A percentile compares a stretch with the other conserved stretches of the same genome.
These are phyloP conservation scores for Russula sp. DNA, from an alignment of 768 basidiomycete genomes.

Conservation along the genomic window DNA sequence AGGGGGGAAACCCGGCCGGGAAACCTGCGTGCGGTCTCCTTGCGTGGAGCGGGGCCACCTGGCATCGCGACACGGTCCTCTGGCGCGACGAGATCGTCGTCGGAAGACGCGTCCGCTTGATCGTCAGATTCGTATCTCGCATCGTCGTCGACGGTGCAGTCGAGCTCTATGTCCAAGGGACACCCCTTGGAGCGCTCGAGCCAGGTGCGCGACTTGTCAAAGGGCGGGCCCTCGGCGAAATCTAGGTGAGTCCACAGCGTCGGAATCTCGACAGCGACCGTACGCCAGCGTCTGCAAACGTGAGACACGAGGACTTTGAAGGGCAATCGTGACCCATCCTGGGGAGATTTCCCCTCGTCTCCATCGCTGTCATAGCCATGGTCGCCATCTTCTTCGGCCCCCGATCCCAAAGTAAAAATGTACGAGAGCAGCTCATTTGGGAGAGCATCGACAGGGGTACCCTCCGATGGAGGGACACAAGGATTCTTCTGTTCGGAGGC, in stretches of 20 bases:
- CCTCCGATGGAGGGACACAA: constrained; percentile 1
- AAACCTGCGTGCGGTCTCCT: neutral
- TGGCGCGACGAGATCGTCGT: constrained; percentile 7
- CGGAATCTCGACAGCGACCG: constrained; percentile 45
- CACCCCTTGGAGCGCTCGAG: constrained; percentile 50
- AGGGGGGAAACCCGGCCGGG: constrained; percentile 13
- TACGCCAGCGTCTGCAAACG: constrained; percentile 57
- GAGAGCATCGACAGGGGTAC: constrained; percentile 37
- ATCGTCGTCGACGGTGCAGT: constrained; percentile 25
- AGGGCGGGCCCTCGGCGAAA: constrained; percentile 37
- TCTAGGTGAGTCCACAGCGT: constrained; percentile 50
- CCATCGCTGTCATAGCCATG: constrained; percentile 27
- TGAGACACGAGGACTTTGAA: constrained; percentile 57
- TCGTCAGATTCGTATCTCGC: constrained; percentile 16
- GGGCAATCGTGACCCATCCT: constrained; percentile 22
- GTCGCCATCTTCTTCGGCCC: constrained; percentile 24
- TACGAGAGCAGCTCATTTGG: constrained; percentile 55
- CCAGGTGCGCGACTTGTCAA: constrained; percentile 40
- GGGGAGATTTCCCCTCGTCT: constrained; percentile 20
- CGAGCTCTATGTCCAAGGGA: constrained; percentile 50
- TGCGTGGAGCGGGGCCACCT: constrained; percentile 16
- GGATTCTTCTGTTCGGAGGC: neutral
- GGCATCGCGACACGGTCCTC: constrained; percentile 21
- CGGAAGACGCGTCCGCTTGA: constrained; percentile 2
- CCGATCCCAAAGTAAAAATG: constrained; percentile 30